Evolutionary conservation across 305 asterid species (phyloP).

Genomic region (Fraxinus velutina): DNA sequence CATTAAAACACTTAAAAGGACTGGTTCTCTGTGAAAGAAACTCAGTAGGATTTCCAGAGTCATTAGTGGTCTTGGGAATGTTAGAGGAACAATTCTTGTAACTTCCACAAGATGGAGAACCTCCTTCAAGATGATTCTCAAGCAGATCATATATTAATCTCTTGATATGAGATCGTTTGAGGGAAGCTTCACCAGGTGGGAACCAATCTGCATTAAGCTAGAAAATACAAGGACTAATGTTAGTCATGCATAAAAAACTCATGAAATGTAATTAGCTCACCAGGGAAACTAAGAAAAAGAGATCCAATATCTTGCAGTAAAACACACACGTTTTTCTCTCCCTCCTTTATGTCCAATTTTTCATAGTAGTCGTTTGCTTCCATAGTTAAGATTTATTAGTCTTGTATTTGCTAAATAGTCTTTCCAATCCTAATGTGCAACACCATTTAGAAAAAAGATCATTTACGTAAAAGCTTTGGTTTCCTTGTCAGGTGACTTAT

Average conservation of each 20-base stretch:
- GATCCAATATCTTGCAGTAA: not conserved
- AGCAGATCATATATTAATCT: conserved; percentile 64
- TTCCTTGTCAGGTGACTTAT: not conserved
- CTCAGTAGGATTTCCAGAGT: conserved; percentile 39
- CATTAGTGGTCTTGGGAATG: conserved; percentile 23
- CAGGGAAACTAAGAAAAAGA: not conserved
- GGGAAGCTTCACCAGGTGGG: conserved; percentile 71
- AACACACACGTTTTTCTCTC: not conserved
- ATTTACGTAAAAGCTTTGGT: not conserved
- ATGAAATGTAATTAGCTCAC: conserved; percentile 6
- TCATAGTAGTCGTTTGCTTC: not conserved
- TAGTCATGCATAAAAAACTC: conserved; percentile 13
- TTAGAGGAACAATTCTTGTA: conserved; percentile 33
- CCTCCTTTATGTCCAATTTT: not conserved
- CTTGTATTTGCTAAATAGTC: not conserved
- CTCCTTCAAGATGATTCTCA: conserved; percentile 42
- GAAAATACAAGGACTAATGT: conserved; percentile 16
- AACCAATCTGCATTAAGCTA: conserved; percentile 89
- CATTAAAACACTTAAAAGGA: conserved; percentile 35
- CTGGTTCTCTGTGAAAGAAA: conserved; percentile 30
- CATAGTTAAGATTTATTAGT: not conserved
- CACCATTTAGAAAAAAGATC: not conserved
- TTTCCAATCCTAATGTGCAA: not conserved
- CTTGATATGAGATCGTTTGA: conserved; percentile 66
- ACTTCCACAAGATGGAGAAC: conserved; percentile 38